phyloP scores from a whole-genome alignment of 345 rosid species.

The Pistacia integerrima region DNA sequence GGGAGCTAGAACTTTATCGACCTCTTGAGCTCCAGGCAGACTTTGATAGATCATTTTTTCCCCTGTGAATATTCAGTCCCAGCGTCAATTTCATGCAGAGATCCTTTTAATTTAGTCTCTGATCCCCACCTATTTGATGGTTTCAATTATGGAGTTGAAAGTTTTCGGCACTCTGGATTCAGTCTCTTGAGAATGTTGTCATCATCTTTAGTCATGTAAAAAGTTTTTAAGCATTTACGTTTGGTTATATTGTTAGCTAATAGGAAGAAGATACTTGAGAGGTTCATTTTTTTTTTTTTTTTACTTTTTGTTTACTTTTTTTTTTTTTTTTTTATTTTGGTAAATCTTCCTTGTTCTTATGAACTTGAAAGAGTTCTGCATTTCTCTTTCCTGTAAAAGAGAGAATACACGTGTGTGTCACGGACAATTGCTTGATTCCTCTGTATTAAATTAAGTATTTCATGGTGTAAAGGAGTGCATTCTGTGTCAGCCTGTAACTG shows the following conservation, averaged over 20 bases:
- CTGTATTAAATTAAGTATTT: background rate
- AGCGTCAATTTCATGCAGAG: background rate
- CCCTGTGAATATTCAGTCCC: background rate
- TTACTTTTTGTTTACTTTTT: background rate
- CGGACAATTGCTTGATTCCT: background rate
- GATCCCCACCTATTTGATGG: background rate
- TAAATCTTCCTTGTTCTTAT: background rate
- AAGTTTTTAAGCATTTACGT: background rate
- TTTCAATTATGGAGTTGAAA: background rate
- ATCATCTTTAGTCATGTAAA: background rate
- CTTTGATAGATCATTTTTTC: background rate
- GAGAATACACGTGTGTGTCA: background rate
- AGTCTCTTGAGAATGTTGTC: background rate
- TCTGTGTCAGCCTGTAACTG: background rate
- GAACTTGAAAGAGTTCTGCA: background rate
- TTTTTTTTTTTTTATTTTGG: background rate
- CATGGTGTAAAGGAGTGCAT: constrained; percentile 1
- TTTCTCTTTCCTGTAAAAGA: background rate
- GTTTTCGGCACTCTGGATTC: background rate
- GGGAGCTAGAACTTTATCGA: background rate
- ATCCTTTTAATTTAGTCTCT: background rate
- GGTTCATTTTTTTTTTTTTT: background rate
- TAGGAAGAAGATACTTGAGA: background rate
- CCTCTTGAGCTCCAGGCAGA: background rate
- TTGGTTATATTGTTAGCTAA: background rate